These are phyloP conservation scores for Ogataea wickerhamii DNA, from an alignment of 805 yeast species.

Conservation along the genomic window DNA sequence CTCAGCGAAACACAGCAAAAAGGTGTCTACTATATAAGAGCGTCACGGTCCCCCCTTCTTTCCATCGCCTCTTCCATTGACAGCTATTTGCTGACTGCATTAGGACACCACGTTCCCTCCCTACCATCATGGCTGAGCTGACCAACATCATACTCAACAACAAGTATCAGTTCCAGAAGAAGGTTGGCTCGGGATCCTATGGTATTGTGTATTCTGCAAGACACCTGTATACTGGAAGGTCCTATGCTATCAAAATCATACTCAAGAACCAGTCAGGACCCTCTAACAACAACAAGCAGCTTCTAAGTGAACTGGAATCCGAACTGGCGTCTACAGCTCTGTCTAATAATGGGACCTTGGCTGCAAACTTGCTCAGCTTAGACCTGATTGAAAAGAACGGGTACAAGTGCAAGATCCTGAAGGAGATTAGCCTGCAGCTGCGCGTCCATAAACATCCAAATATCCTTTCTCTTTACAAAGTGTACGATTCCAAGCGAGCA, in stretches of 20 bases:
- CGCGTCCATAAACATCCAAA: conserved; percentile 76
- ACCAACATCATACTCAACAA: conserved; percentile 31
- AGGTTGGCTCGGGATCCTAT: conserved; percentile 82
- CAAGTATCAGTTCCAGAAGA: conserved; percentile 41
- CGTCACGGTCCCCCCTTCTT: no score
- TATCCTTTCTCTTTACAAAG: conserved; percentile 70
- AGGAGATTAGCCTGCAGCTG: conserved; percentile 72
- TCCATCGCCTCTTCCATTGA: no score
- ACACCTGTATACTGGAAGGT: conserved; percentile 46
- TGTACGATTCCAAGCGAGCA: conserved; percentile 56
- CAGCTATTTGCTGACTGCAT: no score
- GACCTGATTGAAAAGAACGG: conserved; percentile 35
- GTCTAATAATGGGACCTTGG: conserved; percentile 24
- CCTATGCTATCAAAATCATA: conserved; percentile 70
- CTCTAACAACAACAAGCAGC: conserved; percentile 30
- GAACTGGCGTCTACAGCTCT: conserved; percentile 24
- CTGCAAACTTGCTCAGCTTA: conserved; percentile 33
- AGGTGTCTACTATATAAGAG: no score
- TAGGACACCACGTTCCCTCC: no score
- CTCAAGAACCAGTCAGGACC: conserved; percentile 43
- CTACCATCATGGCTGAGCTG: conserved; percentile 30
- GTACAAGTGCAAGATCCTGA: conserved; percentile 39
- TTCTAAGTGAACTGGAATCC: conserved; percentile 28
- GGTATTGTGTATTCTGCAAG: conserved; percentile 73
- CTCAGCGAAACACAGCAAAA: no score